Evolutionary conservation across 331 rosid species (phyloP).

Genomic region (Pyrus hybrid): DNA sequence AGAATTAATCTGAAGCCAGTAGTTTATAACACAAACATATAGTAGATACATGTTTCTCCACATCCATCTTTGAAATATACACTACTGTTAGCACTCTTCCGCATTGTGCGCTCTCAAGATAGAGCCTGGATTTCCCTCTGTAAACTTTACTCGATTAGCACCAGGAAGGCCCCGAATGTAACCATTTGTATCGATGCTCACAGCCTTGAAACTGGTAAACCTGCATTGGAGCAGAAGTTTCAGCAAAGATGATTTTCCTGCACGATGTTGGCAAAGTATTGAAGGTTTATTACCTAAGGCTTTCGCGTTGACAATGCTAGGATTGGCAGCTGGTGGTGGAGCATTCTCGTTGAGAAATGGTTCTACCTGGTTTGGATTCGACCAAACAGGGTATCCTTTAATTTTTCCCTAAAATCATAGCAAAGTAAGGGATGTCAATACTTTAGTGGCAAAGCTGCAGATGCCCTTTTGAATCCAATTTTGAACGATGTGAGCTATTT

Average conservation of each 20-base stretch:
- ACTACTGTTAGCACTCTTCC: neutral
- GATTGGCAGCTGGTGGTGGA: constrained; percentile 83
- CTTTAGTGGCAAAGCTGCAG: neutral
- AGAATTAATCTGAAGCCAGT: neutral
- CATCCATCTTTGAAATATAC: constrained; percentile 4
- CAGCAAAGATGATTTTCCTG: neutral
- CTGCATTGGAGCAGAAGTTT: constrained; percentile 28
- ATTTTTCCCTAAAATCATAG: constrained; percentile 55
- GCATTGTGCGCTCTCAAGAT: neutral
- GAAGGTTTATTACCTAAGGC: constrained; percentile 39
- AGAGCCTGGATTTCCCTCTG: neutral
- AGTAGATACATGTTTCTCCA: neutral
- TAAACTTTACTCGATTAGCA: constrained; percentile 4
- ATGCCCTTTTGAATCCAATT: neutral
- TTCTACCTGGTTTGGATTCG: constrained; percentile 66
- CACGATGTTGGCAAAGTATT: neutral
- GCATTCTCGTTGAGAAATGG: constrained; percentile 70
- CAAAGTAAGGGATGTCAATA: constrained; percentile 4
- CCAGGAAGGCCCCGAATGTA: constrained; percentile 13
- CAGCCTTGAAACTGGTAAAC: constrained; percentile 72
- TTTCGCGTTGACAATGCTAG: constrained; percentile 96
- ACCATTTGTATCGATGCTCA: constrained; percentile 18
- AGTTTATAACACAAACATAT: neutral
- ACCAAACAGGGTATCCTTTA: constrained; percentile 85
- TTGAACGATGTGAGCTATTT: neutral